Evolutionary conservation across 129 eudicot species (phyloP).

Genomic region (Chrysanthemum seticuspe): DNA sequence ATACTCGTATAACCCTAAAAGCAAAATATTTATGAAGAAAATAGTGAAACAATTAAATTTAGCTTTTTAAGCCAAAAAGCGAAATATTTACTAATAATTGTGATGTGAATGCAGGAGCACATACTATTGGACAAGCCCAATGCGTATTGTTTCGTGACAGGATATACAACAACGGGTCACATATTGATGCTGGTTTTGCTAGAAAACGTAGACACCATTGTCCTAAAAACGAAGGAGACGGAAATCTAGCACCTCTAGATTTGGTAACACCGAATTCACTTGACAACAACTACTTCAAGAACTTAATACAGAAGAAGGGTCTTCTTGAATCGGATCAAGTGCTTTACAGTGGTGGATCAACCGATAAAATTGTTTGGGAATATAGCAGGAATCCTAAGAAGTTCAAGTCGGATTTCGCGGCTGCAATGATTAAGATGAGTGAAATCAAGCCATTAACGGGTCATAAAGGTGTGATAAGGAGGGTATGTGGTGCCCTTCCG

Average conservation of each 20-base stretch:
- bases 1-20: too few species aligned
- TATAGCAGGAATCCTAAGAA: constrained; percentile 37
- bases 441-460: constrained; percentile 61
- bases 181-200: constrained; percentile 50
- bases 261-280: constrained; percentile 46
- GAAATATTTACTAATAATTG: too few species aligned
- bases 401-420: constrained; percentile 57
- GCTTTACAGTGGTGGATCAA: constrained; percentile 59
- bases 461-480: constrained; percentile 55
- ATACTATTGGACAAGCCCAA: constrained; percentile 66
- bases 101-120: constrained; percentile 38
- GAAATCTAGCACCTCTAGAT: constrained; percentile 57
- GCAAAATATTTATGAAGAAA: neutral
- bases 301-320: constrained; percentile 53
- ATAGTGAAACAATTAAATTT: neutral
- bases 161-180: constrained; percentile 58
- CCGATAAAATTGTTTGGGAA: constrained; percentile 39
- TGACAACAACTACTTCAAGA: constrained; percentile 49
- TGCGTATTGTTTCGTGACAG: constrained; percentile 56
- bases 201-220: constrained; percentile 40
- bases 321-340: constrained; percentile 78
- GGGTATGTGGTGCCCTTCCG: constrained; percentile 43
- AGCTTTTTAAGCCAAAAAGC: neutral
- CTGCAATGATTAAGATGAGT: constrained; percentile 75
- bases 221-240: constrained; percentile 42